Percentiles rank a stretch among this genome's conserved stretches.
Evolutionary conservation across 371 early-diverging fungal species (phyloP).

Genomic region (Zopfochytrium polystomum): DNA sequence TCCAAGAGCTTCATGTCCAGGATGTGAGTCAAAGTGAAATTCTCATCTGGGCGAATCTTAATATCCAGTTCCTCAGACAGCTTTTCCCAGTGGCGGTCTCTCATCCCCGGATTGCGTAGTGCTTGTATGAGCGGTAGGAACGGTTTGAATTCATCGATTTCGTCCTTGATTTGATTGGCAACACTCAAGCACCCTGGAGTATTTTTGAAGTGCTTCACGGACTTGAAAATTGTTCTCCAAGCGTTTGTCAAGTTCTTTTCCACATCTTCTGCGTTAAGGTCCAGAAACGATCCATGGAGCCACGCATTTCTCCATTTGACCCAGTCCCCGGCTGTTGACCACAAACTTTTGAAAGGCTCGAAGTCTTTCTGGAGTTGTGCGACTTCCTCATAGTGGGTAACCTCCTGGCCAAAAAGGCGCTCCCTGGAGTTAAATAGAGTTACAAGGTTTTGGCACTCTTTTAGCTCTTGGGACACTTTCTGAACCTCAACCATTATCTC

Average conservation of each 20-base stretch:
- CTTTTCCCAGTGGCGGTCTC: slow-evolving; percentile 59
- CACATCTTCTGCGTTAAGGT: slow-evolving; percentile 53
- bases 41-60: slow-evolving; percentile 40
- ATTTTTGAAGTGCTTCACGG: slow-evolving; percentile 50
- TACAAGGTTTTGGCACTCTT: slow-evolving; percentile 47
- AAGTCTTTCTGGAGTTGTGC: slow-evolving; percentile 47
- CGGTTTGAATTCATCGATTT: slow-evolving; percentile 60
- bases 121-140: slow-evolving; percentile 57
- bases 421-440: slow-evolving; percentile 52
- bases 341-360: slow-evolving; percentile 55
- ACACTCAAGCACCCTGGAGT: slow-evolving; percentile 50
- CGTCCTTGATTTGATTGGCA: slow-evolving; percentile 55
- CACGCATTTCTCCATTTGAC: slow-evolving; percentile 51
- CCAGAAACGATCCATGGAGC: slow-evolving; percentile 51
- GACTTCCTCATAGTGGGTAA: slow-evolving; percentile 56
- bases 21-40: slow-evolving; percentile 47
- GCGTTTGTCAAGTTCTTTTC: slow-evolving; percentile 52
- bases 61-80: slow-evolving; percentile 47
- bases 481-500: slow-evolving; percentile 54
- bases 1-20: slow-evolving; percentile 51
- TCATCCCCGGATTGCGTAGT: slow-evolving; percentile 58
- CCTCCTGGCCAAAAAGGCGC: slow-evolving; percentile 49
- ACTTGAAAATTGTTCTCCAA: slow-evolving; percentile 51
- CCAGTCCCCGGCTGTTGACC: slow-evolving; percentile 56
- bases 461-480: slow-evolving; percentile 49